Conservation (phyloP, 2,329 filamentous ascomycete species). For the Hirsutella thompsonii region DNA sequence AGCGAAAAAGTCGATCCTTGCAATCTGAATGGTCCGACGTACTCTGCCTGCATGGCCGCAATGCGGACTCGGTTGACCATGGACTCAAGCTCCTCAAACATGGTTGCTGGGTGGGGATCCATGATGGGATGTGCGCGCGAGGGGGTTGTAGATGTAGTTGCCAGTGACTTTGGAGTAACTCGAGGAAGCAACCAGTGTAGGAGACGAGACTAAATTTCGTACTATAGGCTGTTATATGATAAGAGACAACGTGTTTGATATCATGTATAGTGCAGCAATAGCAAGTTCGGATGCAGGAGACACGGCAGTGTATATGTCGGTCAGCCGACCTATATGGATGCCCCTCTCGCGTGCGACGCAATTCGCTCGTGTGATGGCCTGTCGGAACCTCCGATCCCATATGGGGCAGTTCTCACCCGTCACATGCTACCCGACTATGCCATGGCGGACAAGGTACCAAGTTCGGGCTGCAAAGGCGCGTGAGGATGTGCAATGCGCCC, state of each 20-base stretch:
- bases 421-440: neutral
- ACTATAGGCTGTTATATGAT: no score
- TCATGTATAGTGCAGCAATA: no score
- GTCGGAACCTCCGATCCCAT: neutral
- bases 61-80: constrained; percentile 33
- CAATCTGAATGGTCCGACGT: constrained; percentile 14
- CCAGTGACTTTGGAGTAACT: no score
- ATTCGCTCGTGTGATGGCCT: neutral
- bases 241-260: no score
- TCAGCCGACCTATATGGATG: neutral
- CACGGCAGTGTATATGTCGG: neutral
- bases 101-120: constrained; percentile 7
- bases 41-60: constrained; percentile 33
- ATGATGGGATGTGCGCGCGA: no score
- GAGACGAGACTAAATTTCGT: no score
- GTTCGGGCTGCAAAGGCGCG: no score
- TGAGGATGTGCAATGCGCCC: no score
- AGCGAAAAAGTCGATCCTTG: neutral
- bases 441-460: neutral
- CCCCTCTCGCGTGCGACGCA: neutral
- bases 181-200: no score
- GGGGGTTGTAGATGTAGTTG: no score
- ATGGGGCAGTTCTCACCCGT: neutral
- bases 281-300: no score
- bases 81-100: constrained; percentile 27